Base-by-base conservation (phyloP, 2,329 filamentous ascomycete genomes). In the Colletotrichum kahawae region DNA sequence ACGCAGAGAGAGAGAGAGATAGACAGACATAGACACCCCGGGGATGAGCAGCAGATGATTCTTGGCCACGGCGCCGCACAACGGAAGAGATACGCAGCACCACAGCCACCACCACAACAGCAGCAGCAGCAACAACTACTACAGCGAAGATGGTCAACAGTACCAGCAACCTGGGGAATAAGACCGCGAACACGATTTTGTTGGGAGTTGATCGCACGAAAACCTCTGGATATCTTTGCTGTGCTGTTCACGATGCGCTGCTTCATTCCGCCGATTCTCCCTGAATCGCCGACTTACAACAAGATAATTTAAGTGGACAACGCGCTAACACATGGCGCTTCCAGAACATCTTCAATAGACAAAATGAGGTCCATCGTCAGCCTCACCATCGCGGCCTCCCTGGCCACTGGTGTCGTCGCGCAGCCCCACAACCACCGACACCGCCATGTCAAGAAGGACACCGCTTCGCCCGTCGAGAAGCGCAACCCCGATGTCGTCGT, bases 371-470 rank as follows among this genome's bases (percentile, higher is more conserved):
- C 84, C 71, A 79, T 89, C 76, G 78, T 88, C 78, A 85, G 86
- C 72, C 82, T 88, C 78, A 87, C 89, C 81, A 81, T 91, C 74
- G 88, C 88, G 84, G 90, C 89, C 73, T 86, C 88, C 54, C 79
- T 91, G 69, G 88, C 88, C 76, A 85, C 85, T 59, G 84, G 90
- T 69, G 89, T 86, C 72, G 87, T 88, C 66, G 93, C 93, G 34
- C 89, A 91, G 80, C 84, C 86, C 59, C 92, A 93, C 82, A 84
- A 86, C 76, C 92, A 93, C 82, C 88, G 88, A 75, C 92, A 91
- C 78, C 84, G 88, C 79, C 92, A 92, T 82, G 88, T 87, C 79
- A 89, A 86, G 77, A 91, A 90, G 85, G 87, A 90, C 75, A 84
- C 79, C 38, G 82, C 85, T 43, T 85, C 87, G 75, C 84, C 85